Base-by-base conservation (phyloP, 306 rosid genomes). In the Sicyos baderoa region DNA sequence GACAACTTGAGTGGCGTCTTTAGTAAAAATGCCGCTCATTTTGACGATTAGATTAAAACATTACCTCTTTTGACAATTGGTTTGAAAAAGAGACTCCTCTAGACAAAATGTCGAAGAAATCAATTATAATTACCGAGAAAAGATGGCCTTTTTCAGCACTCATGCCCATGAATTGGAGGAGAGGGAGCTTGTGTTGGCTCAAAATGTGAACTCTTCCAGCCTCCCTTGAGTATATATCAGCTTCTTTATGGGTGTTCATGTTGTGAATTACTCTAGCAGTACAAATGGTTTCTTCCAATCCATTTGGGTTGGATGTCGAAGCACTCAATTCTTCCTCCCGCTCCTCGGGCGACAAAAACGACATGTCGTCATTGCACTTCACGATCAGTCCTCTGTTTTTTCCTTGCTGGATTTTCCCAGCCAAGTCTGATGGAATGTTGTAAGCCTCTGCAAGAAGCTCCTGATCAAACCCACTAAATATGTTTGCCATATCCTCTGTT, bases 101-200 rank as follows among this genome's bases (percentile, higher is more conserved):
- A 2, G 37, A 32, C 37, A 32, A 32, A 32, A 32, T 32, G 4
- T 4, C 5, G 5, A 32, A 32, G 37, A 32, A 32, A 32, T 2
- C 4, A 4, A 32, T 3, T 32, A 32, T 32, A 32, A 32, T 32
- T 32, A 75, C 79, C 27, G 74, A 21, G 29, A 75, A 55, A 21
- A 75, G 79, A 59, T 57, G 51, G 17, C 74, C 79, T 49, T 75
- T 75, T 32, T 75, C 79, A 7, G 79, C 79, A 16, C 79, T 68
- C 70, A 75, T 58, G 48, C 53, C 74, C 12, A 75, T 1, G 61
- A 13, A 29, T 57, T 54, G 42, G 10, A 75, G 74, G 11, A 75
- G 35, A 4, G 79, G 79, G 53, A 75, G 74, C 70, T 75, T 75
- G 47, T 29, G 70, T 5, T 4, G 44, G 74, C 59, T 75, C 29